These are phyloP conservation scores for Gossypium herbaceum DNA, from an alignment of 345 rosid genomes.

Conservation along the genomic window DNA sequence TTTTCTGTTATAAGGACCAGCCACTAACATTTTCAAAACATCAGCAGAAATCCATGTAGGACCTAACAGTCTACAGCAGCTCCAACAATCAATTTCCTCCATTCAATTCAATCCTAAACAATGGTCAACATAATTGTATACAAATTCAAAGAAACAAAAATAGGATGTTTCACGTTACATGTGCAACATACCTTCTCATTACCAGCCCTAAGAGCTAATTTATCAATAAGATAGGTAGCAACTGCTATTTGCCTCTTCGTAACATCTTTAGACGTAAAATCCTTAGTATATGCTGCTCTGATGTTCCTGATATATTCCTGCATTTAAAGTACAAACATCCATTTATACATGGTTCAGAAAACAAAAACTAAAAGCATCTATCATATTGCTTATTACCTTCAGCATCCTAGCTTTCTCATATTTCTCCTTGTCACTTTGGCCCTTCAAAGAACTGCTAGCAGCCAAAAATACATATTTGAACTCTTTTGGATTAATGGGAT, in stretches of 20 bases:
- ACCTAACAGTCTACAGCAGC: background rate
- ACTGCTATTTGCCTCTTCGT: conserved; percentile 82
- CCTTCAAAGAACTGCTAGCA: conserved; percentile 94
- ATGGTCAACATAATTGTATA: background rate
- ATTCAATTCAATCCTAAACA: background rate
- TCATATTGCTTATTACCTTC: conserved; percentile 46
- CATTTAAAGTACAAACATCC: conserved; percentile 23
- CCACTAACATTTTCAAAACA: conserved; percentile 4
- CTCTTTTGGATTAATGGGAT: conserved; percentile 88
- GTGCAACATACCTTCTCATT: conserved; percentile 80
- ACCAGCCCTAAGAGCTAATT: conserved; percentile 98
- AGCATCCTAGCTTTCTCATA: conserved; percentile 97
- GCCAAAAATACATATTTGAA: conserved; percentile 97
- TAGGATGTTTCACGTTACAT: background rate
- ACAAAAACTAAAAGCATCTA: background rate
- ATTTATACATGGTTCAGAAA: background rate
- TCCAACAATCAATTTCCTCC: background rate
- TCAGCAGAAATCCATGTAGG: background rate
- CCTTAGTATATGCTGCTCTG: conserved; percentile 78
- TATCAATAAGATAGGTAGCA: conserved; percentile 97
- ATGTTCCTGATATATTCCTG: conserved; percentile 77
- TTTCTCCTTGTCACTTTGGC: conserved; percentile 95
- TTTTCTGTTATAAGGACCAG: background rate
- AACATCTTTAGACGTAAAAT: conserved; percentile 69
- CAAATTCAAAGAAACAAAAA: background rate